Evolutionary conservation across 176 grass and related monocot species (phyloP), one percentile per base, ranked within the genome.

Genomic region (Saccharum spontaneum): DNA sequence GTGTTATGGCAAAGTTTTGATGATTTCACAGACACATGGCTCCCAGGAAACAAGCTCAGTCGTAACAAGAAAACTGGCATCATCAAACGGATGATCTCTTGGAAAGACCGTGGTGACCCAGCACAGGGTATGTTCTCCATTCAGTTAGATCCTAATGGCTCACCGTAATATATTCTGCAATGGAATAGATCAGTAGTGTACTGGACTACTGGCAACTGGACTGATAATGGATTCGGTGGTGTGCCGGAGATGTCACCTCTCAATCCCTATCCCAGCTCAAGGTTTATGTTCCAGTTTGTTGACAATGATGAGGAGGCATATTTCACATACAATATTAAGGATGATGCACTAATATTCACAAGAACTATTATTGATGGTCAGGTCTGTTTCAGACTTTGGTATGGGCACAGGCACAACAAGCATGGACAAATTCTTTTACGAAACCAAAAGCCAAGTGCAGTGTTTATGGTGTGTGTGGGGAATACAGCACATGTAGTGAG

Each of bases 1-100:
- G 57, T 71, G 14, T 15, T 91, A 3, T 91, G 90, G 90, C 90
- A 91, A 54, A 91, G 90, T 69, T 84, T 85, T 6, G 82, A 91
- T 20, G 54, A 88, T 71, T 80, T 87, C 41, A 85, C 71, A 5
- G 72, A 91, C 55, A 88, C 90, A 36, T 91, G 81, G 86, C 78
- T 91, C 7, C 86, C 86, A 6, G 86, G 78, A 5, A 68, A 60
- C 54, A 91, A 88, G 66, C 52, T 91, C 22, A 64, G 82, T 13
- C 38, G 66, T 31, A 88, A 87, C 41, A 91, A 91, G 34, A 30
- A 36, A 50, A 87, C 85, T 5, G 77, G 82, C 0, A 50, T 41
- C 31, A n/a, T 71, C 50, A 80, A 67, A 66, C 70, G 9, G 30
- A 79, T 91, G 67, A 81, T 83, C 22, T 67, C 77, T 48, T 91